Conservation (phyloP, 768 basidiomycete species). For the Russula earlei region DNA sequence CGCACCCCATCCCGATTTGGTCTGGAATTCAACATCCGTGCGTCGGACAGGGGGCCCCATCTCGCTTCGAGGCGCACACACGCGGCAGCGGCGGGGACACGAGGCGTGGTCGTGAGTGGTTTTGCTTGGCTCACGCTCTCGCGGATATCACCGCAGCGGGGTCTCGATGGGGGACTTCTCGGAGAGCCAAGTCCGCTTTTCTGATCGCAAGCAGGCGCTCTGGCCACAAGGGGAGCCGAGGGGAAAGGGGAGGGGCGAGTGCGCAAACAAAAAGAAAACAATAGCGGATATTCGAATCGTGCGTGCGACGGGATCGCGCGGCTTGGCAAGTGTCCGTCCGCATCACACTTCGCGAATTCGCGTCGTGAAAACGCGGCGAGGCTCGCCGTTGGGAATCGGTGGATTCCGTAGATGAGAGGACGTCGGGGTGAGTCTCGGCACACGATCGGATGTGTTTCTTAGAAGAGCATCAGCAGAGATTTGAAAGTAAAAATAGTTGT, state of each 20-base stretch:
- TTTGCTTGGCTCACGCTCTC: not conserved
- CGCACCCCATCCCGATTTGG: too few relatives aligned
- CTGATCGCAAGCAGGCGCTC: not conserved
- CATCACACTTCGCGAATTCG: conserved; percentile 9
- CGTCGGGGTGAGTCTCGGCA: not conserved
- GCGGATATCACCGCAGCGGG: not conserved
- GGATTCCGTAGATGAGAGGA: not conserved
- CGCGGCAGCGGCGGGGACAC: not conserved
- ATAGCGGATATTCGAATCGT: not conserved
- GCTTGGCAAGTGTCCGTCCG: not conserved
- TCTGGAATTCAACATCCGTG: too few relatives aligned
- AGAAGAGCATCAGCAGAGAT: not conserved
- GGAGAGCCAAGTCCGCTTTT: not conserved
- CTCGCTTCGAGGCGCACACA: too few relatives aligned
- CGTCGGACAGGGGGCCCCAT: too few relatives aligned
- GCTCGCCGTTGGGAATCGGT: not conserved
- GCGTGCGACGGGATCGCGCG: not conserved
- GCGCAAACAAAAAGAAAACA: not conserved
- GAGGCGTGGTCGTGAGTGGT: not conserved
- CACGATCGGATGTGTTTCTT: not conserved
- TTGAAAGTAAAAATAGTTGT: not conserved
- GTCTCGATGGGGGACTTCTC: not conserved
- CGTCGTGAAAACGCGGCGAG: not conserved
- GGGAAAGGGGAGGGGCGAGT: too few relatives aligned
- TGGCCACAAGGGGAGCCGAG: not conserved